Percentiles rank a stretch among this genome's conserved stretches.
Evolutionary conservation across 2,329 filamentous ascomycete species (phyloP).

Genomic region (Aspergillus neotritici): DNA sequence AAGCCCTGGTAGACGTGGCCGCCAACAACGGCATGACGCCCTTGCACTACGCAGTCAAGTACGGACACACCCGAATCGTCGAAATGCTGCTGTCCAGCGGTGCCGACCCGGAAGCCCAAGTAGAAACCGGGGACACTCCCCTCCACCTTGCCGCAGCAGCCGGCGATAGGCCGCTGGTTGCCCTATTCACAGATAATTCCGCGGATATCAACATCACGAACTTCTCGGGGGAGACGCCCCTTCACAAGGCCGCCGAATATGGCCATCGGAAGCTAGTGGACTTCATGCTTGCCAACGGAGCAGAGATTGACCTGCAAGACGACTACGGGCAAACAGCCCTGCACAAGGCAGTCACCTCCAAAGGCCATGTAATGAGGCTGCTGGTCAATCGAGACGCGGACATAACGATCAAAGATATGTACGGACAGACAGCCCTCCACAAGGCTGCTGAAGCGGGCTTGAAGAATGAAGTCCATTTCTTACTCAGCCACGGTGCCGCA

Average conservation of each 20-base stretch:
- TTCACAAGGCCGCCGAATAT: conserved; percentile 24
- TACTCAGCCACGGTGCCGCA: conserved; percentile 16
- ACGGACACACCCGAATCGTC: conserved; percentile 21
- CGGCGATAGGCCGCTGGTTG: conserved; percentile 14
- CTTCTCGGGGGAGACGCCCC: conserved; percentile 21
- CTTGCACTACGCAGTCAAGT: conserved; percentile 17
- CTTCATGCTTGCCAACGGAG: conserved; percentile 22
- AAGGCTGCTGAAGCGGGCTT: conserved; percentile 18
- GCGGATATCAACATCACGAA: conserved; percentile 22
- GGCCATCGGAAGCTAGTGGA: conserved; percentile 25
- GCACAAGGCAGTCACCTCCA: conserved; percentile 16
- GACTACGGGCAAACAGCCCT: conserved; percentile 17
- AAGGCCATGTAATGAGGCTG: conserved; percentile 18
- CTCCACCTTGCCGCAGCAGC: conserved; percentile 19
- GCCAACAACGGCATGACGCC: conserved; percentile 17
- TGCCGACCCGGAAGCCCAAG: conserved; percentile 21
- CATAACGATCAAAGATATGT: conserved; percentile 17
- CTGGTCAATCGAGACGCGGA: conserved; percentile 16
- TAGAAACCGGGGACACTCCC: conserved; percentile 20
- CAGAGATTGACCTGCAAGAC: conserved; percentile 21
- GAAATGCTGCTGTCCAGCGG: conserved; percentile 19
- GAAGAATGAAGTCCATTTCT: conserved; percentile 17
- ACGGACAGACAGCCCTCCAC: conserved; percentile 20
- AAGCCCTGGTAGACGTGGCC: conserved; percentile 11
- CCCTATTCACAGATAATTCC: conserved; percentile 20